Conservation (phyloP, 2,329 filamentous ascomycete genomes). For the Fusarium nanum region DNA sequence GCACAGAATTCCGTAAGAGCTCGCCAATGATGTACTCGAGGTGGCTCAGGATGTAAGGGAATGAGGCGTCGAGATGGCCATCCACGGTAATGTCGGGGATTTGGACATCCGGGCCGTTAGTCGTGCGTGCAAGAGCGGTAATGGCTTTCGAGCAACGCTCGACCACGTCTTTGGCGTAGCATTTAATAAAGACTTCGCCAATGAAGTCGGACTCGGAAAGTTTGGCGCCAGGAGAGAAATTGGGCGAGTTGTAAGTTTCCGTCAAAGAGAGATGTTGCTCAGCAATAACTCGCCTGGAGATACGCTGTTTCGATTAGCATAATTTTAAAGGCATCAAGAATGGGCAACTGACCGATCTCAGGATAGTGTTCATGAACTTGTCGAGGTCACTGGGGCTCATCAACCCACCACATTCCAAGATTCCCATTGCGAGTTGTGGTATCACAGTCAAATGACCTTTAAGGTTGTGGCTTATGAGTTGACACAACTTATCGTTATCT, state of each 20-base stretch:
- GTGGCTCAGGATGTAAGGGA: slow-evolving; percentile 96
- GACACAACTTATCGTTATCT: slow-evolving; percentile 90
- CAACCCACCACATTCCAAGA: slow-evolving; percentile 86
- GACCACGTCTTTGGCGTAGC: slow-evolving; percentile 89
- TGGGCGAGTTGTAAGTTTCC: slow-evolving; percentile 90
- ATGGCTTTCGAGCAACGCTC: slow-evolving; percentile 83
- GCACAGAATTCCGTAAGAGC: slow-evolving; percentile 92
- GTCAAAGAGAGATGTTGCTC: slow-evolving; percentile 96
- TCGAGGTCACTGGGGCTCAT: slow-evolving; percentile 87
- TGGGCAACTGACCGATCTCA: slow-evolving; percentile 78
- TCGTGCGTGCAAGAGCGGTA: slow-evolving; percentile 77
- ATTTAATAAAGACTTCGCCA: slow-evolving; percentile 94
- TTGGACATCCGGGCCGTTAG: slow-evolving; percentile 75
- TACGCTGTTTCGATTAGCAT: slow-evolving; percentile 68
- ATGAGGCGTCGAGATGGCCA: slow-evolving; percentile 89
- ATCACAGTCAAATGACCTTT: slow-evolving; percentile 93
- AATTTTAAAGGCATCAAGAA: neutral
- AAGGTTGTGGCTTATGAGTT: slow-evolving; percentile 80
- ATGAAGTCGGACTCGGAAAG: slow-evolving; percentile 84
- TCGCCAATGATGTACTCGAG: slow-evolving; percentile 98
- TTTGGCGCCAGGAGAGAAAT: slow-evolving; percentile 86
- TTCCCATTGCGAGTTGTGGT: slow-evolving; percentile 92
- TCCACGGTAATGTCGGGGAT: slow-evolving; percentile 86
- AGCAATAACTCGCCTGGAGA: slow-evolving; percentile 94
- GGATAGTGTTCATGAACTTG: slow-evolving; percentile 92